phyloP scores from a whole-genome alignment of 2,329 filamentous ascomycete species.

The Xylaria digitata region DNA sequence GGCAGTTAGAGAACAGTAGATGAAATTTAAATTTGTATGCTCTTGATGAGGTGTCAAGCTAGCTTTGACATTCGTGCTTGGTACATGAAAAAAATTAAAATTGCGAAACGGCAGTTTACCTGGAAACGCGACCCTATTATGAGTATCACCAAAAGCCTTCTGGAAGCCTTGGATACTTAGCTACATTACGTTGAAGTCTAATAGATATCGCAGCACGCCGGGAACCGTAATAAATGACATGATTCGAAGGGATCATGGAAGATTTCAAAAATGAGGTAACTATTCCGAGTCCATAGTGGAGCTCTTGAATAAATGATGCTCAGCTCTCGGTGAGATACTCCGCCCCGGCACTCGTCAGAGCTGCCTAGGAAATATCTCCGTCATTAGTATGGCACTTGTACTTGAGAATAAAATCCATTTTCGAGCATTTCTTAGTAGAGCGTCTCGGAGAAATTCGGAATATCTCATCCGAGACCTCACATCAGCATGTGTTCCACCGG shows the following conservation, averaged over 20 bases:
- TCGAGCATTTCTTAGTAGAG: background rate
- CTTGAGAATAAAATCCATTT: background rate
- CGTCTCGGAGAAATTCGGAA: constrained; percentile 25
- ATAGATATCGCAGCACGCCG: constrained; percentile 1
- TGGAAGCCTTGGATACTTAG: background rate
- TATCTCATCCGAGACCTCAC: constrained; percentile 8
- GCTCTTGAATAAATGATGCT: background rate
- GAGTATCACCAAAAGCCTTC: background rate
- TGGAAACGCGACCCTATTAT: constrained; percentile 12
- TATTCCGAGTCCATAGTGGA: background rate
- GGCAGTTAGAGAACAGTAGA: background rate
- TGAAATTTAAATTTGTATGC: background rate
- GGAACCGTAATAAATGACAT: constrained; percentile 8
- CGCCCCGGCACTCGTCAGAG: constrained; percentile 3
- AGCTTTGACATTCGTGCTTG: background rate
- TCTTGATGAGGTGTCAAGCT: background rate
- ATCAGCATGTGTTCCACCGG: background rate
- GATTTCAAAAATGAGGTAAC: constrained; percentile 2
- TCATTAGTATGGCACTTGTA: background rate
- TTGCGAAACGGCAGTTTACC: background rate
- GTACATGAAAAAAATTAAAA: background rate
- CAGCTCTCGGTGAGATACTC: constrained; percentile 21
- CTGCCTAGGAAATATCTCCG: background rate
- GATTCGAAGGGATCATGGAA: constrained; percentile 5
- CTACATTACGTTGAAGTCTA: background rate